Evolutionary conservation across 2,329 filamentous ascomycete species (phyloP), one percentile per base, ranked within the genome.

Genomic region (Talaromyces sp.): DNA sequence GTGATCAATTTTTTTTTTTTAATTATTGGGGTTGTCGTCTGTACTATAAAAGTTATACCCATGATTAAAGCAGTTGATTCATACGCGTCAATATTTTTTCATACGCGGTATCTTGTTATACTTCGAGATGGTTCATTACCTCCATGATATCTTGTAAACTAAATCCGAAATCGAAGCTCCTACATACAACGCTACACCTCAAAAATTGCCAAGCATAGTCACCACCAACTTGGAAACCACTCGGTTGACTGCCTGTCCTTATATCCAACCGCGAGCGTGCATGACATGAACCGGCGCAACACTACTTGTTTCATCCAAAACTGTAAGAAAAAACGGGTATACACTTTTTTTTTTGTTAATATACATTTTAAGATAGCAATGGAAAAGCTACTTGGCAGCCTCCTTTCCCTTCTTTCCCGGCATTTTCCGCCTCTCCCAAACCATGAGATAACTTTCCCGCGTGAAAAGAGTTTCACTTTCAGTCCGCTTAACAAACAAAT

Each of bases 401-500:
- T 27, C 58, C 26, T 61, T 61, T 3, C 51, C 56, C 21, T 61
- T 80, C 57, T 72, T 72, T 52, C 63, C 70, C 32, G 72, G 70
- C 6, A 67, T 62, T 70, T 84, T 88, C 75, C 92, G 85, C 74
- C 89, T 83, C 80, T 97, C 94, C 94, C 94, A 97, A 51, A 99
- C 86, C 84, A 97, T 95, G 61, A 97, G 77, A 80, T 97, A 97
- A 59, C 90, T 90, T 81, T 99, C 94, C 57, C 93, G 91, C 0
- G 95, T 88, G 70, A 96, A 96, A 65, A 99, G 74, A 67, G 96
- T 83, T 79, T 99, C 93, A 64, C 85, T 90, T 75, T 93, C 89
- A 21, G 94, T 89, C 75, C 88, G 88, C 72, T 97, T 90, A 7
- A 99, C 93, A 72, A 89, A 97, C 66, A 99, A 73, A 78, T 99